Base-by-base conservation (phyloP, 2,329 filamentous ascomycete genomes). In the Penicillium sp. region DNA sequence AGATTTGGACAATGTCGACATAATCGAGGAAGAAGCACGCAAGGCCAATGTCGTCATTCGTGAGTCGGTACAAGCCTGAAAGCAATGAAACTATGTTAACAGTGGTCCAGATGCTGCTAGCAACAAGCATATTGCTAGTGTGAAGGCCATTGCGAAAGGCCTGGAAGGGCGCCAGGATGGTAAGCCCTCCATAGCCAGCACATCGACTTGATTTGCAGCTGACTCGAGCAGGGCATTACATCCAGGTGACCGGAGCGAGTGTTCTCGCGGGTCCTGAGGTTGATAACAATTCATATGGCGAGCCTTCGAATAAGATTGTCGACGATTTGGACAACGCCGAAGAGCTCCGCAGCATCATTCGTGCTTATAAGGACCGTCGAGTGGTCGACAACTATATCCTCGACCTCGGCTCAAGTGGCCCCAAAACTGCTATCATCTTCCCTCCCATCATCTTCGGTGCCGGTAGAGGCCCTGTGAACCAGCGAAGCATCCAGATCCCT, bases 311-410 rank as follows among this genome's bases (percentile, higher is more conserved):
- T 13, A 46, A 65, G 3, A 48, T 72, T 3, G 75, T 66, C 51
- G 69, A 77, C 42, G 77, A 78, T 55, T 50, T 75, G 0, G 54
- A 58, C 4, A 70, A 69, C 40, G 60, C 62, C 18, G 43, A 54
- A 8, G 69, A 73, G 47, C 56, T 76, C 29, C 67, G 61, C 2
- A 63, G 65, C n/a, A 61, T 73, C 6, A 71, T 73, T 8, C 63
- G 67, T 29, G 44, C 63, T 18, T 71, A 62, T n/a, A 54, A 71
- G 81, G 60, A 77, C 22, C 88, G 90, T 70, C 81, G 87, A 22
- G 75, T 84, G 57, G 82, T 89, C 4, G 88, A 92, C 68, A 83
- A 85, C 66, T 78, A 88, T 31, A 80, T 90, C 21, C 73, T 87
- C 0, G 75, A 68, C 0, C 75, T 79, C 0, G 74, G 72, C 5